These are phyloP conservation scores for Aspergillus baeticus DNA, from an alignment of 495 filamentous ascomycete species.

Conservation along the genomic window DNA sequence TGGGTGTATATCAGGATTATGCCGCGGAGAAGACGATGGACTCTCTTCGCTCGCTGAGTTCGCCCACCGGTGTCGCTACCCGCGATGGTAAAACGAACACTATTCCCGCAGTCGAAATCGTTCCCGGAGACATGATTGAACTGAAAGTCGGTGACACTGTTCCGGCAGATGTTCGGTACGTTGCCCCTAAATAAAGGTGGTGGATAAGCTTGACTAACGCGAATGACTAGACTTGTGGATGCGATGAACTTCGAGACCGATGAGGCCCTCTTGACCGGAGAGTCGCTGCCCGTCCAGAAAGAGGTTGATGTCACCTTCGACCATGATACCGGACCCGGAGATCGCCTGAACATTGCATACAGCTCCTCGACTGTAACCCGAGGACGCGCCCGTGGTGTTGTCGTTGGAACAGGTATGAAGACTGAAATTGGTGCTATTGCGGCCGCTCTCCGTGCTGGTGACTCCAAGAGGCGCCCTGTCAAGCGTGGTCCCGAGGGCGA, in stretches of 20 bases:
- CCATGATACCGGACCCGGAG: constrained; percentile 59
- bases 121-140: constrained; percentile 67
- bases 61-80: constrained; percentile 59
- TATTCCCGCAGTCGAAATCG: constrained; percentile 54
- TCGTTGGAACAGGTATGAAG: constrained; percentile 68
- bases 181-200: background rate
- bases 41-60: constrained; percentile 61
- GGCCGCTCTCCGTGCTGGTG: constrained; percentile 52
- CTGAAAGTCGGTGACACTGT: constrained; percentile 83
- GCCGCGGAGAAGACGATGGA: constrained; percentile 76
- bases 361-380: constrained; percentile 71
- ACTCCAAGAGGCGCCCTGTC: constrained; percentile 46
- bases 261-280: constrained; percentile 74
- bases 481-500: constrained; percentile 57
- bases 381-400: constrained; percentile 66
- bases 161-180: constrained; percentile 64
- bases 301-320: constrained; percentile 43
- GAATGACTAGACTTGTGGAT: constrained; percentile 49
- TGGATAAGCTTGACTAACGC: constrained; percentile 4
- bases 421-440: constrained; percentile 75
- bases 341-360: constrained; percentile 70
- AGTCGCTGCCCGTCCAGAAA: constrained; percentile 71
- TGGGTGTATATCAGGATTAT: constrained; percentile 72
- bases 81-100: constrained; percentile 52
- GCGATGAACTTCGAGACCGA: constrained; percentile 72